Base-by-base conservation (phyloP, 441 rosid species). In the Theobroma grandiflorum region DNA sequence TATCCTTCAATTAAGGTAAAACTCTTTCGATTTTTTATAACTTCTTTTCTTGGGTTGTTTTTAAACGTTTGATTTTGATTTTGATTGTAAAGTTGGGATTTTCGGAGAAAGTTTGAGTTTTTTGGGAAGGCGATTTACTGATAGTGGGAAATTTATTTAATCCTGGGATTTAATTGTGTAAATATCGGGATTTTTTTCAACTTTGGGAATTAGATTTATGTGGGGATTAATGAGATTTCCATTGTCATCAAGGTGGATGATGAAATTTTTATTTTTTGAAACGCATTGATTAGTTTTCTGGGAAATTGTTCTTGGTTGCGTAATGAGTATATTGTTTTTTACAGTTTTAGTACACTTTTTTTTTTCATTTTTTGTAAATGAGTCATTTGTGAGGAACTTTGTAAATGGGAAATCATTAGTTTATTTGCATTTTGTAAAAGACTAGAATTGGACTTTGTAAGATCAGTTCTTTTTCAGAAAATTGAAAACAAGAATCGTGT, bases 1-100 rank as follows among this genome's bases (percentile, higher is more conserved):
- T 96, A 89, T 80, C 99, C 99, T 82, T 87, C 95, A 6, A 71
- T 94, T 45, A 77, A 93, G 99, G 99, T 94, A 42, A 70, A 58
- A 15, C 22, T 69, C 68, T 22, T 38, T 3, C 33, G 49, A 58
- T 58, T 75, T 22, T n/a, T 72, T 16, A 14, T 40, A 57, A 12
- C 26, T 68, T 57, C 50, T 47, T 50, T 7, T 66, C 57, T 61
- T 38, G 5, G 42, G 42, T 20, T 8, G 12, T 47, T 66, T 42
- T 75, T 8, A 38, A 59, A 20, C 22, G 5, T 40, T 8, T 42
- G n/a, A 40, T 62, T 57, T 8, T 42, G n/a, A 40, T 62, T 57
- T 50, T 38, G 16, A 22, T 22, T 35, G 16, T 33, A 47, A 55
- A 68, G 33, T 33, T 62, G 40, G 15, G 40, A 20, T 31, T 45